Evolutionary conservation across 2,329 filamentous ascomycete genomes (phyloP).

Genomic region (Pseudocercospora pini-densiflorae): DNA sequence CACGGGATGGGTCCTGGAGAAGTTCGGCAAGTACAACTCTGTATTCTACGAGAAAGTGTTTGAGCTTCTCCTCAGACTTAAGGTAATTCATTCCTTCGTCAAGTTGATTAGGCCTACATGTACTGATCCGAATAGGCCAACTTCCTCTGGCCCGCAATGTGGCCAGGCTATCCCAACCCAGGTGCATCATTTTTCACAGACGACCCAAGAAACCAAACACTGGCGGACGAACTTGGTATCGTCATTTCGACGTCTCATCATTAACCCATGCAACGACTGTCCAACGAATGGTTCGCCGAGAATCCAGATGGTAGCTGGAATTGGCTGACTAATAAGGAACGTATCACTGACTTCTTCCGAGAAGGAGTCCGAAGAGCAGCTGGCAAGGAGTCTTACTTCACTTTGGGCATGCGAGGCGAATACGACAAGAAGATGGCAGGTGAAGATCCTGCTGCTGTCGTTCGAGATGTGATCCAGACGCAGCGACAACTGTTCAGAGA

Average conservation of each 20-base stretch:
- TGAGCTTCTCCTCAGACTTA: slow-evolving; percentile 70
- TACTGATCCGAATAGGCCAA: not conserved
- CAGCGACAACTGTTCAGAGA: not conserved
- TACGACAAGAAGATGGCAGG: slow-evolving; percentile 57
- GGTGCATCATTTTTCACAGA: slow-evolving; percentile 65
- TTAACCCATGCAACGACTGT: slow-evolving; percentile 69
- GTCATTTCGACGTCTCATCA: slow-evolving; percentile 75
- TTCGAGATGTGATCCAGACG: not conserved
- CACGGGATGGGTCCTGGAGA: slow-evolving; percentile 47
- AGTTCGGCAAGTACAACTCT: slow-evolving; percentile 32
- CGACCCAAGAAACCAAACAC: slow-evolving; percentile 68
- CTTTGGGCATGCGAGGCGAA: slow-evolving; percentile 70
- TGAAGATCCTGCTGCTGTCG: not conserved
- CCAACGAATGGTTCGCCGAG: slow-evolving; percentile 57
- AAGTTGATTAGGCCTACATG: not conserved
- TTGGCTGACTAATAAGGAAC: slow-evolving; percentile 71
- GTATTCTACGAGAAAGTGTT: slow-evolving; percentile 72
- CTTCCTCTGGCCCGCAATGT: slow-evolving; percentile 70
- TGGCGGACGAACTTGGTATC: slow-evolving; percentile 74
- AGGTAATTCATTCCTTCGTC: slow-evolving; percentile 64
- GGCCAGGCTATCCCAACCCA: slow-evolving; percentile 61
- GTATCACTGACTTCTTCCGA: slow-evolving; percentile 69
- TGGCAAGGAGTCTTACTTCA: slow-evolving; percentile 69
- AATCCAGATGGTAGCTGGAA: slow-evolving; percentile 62
- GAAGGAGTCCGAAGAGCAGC: slow-evolving; percentile 69